Conservation (phyloP, 106 monocot species). For the Dioscorea dumetorum region DNA sequence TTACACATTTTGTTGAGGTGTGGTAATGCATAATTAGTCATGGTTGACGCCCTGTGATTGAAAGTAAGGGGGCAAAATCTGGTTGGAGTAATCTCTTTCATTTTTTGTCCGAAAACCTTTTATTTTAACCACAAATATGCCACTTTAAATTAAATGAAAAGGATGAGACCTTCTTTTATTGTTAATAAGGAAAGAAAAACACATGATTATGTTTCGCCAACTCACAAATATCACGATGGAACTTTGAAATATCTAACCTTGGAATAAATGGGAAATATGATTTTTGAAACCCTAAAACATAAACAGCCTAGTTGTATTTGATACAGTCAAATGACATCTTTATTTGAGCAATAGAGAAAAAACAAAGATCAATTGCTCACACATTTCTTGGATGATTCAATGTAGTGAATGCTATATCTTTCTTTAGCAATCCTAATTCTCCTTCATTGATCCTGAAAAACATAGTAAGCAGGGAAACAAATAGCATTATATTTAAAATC, state of each 20-base stretch:
- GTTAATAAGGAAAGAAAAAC: background rate
- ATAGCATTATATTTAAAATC: no score
- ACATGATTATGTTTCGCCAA: slow-evolving; percentile 2
- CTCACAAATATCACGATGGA: slow-evolving; percentile 8
- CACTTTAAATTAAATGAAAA: background rate
- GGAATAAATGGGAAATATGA: background rate
- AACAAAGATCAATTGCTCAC: no score
- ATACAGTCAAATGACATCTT: slow-evolving; percentile 2
- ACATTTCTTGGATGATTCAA: no score
- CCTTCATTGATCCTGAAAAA: no score
- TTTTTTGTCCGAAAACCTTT: background rate
- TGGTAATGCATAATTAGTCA: background rate
- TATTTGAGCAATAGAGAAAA: no score
- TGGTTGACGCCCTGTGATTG: background rate
- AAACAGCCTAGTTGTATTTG: slow-evolving; percentile 1
- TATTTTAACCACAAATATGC: background rate
- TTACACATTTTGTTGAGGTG: background rate
- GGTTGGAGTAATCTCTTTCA: slow-evolving; percentile 3
- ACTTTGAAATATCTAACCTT: background rate
- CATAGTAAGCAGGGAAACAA: no score
- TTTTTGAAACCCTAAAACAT: background rate
- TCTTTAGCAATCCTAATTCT: no score
- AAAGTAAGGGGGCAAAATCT: background rate
- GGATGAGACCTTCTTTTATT: background rate
- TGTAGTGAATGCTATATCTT: no score